Percentiles rank a stretch among this genome's conserved stretches.
Evolutionary conservation across 2,329 filamentous ascomycete genomes (phyloP).

Genomic region (Fusarium mexicanum): DNA sequence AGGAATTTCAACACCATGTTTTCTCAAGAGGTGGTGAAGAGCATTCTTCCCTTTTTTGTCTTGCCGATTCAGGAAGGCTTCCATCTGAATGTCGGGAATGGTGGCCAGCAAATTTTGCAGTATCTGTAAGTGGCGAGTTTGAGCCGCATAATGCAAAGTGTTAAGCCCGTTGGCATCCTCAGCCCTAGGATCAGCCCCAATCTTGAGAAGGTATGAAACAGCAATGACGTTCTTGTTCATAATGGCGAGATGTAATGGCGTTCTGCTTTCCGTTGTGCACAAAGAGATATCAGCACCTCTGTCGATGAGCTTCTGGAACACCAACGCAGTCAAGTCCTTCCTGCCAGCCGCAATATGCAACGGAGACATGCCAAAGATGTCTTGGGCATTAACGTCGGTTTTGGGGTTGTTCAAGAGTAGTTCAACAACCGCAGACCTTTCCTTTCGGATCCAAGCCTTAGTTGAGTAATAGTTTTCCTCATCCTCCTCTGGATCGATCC

Average conservation of each 20-base stretch:
- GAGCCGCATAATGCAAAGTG: neutral
- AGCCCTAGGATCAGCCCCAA: neutral
- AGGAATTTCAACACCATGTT: neutral
- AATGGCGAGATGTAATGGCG: neutral
- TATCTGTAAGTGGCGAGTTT: neutral
- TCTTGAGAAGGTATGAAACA: neutral
- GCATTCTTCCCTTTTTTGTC: neutral
- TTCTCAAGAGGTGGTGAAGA: neutral
- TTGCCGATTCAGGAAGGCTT: neutral
- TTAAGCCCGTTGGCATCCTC: neutral
- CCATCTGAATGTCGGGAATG: neutral
- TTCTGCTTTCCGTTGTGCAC: neutral
- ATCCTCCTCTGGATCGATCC: neutral
- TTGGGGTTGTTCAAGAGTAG: neutral
- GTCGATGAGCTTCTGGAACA: neutral
- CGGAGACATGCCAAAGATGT: neutral
- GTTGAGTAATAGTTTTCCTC: neutral
- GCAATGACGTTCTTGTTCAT: neutral
- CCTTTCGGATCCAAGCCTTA: neutral
- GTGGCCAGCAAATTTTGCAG: neutral
- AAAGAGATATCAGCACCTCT: neutral
- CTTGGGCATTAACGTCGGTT: neutral
- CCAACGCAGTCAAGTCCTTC: neutral
- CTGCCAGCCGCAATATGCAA: neutral
- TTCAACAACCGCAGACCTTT: neutral